Conservation (phyloP, 345 rosid species). For the Garcia nutans region DNA sequence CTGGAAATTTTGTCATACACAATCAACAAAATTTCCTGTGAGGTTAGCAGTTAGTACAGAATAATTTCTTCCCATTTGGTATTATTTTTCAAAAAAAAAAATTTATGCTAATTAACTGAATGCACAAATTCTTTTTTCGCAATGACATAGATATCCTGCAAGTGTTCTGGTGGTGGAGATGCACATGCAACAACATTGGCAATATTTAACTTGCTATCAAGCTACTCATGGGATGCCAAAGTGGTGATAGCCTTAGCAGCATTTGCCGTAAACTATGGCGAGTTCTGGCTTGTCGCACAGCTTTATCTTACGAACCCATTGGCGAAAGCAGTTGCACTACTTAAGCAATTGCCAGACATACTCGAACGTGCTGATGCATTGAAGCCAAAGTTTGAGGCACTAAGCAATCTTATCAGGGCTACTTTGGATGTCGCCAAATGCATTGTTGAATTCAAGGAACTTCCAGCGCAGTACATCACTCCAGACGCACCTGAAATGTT, state of each 20-base stretch:
- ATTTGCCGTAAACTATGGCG: constrained; percentile 28
- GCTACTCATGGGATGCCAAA: constrained; percentile 31
- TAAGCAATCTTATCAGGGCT: constrained; percentile 41
- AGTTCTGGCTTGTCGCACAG: constrained; percentile 26
- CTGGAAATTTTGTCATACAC: constrained; percentile 41
- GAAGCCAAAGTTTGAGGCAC: constrained; percentile 38
- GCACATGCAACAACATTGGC: constrained; percentile 24
- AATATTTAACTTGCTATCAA: constrained; percentile 21
- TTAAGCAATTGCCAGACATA: constrained; percentile 30
- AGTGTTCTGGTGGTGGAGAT: constrained; percentile 24
- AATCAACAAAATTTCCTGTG: constrained; percentile 53
- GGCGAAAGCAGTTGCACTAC: constrained; percentile 24
- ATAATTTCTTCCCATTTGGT: background rate
- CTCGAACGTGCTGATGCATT: constrained; percentile 20
- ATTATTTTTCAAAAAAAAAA: background rate
- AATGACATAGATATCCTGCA: constrained; percentile 22
- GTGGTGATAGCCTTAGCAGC: constrained; percentile 28
- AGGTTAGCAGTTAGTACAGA: constrained; percentile 35
- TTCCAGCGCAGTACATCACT: constrained; percentile 45
- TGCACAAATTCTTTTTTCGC: too few species aligned
- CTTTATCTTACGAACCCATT: constrained; percentile 24
- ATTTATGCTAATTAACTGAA: too few species aligned
- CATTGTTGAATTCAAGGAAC: constrained; percentile 44
- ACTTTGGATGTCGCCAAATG: constrained; percentile 55
- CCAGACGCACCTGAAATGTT: constrained; percentile 35